Evolutionary conservation across 2,329 filamentous ascomycete species (phyloP).

Genomic region (Drechslera avenae): DNA sequence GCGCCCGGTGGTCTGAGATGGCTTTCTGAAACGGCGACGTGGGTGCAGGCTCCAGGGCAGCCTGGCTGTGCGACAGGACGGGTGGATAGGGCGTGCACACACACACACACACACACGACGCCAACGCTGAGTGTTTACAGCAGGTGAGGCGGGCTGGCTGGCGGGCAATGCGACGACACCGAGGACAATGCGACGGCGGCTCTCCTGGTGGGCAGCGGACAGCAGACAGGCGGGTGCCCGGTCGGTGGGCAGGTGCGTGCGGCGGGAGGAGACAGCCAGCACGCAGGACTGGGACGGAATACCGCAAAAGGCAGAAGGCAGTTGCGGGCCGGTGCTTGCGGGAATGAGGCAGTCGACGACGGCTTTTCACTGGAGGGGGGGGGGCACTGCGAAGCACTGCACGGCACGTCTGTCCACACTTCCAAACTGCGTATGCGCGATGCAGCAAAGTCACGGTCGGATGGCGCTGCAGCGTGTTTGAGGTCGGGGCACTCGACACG

Average conservation of each 20-base stretch:
- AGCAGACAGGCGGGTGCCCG: too few relatives aligned
- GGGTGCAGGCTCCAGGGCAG: constrained; percentile 16
- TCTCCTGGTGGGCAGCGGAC: constrained; percentile 9
- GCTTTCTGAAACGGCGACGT: constrained; percentile 43
- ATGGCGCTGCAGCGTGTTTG: constrained; percentile 3
- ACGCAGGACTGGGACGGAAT: constrained; percentile 10
- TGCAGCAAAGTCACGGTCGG: background rate
- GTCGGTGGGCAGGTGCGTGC: constrained; percentile 1
- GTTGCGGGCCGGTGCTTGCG: too few relatives aligned
- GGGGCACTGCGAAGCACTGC: background rate
- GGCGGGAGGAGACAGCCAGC: constrained; percentile 14
- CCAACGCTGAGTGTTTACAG: constrained; percentile 7
- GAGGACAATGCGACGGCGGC: constrained; percentile 13
- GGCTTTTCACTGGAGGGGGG: background rate
- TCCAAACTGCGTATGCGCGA: constrained; percentile 2
- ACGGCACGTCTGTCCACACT: background rate
- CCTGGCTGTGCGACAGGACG: constrained; percentile 12
- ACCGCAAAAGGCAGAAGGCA: background rate
- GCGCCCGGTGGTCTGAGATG: constrained; percentile 32
- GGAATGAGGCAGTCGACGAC: background rate
- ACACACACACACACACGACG: too few relatives aligned
- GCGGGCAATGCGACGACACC: constrained; percentile 16
- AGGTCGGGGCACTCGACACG: constrained; percentile 2
- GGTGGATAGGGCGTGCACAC: constrained; percentile 1
- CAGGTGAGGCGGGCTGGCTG: constrained; percentile 12